These are phyloP conservation scores for Chytriomyces sp. DNA, from an alignment of 192 early-diverging fungal species.

Conservation along the genomic window DNA sequence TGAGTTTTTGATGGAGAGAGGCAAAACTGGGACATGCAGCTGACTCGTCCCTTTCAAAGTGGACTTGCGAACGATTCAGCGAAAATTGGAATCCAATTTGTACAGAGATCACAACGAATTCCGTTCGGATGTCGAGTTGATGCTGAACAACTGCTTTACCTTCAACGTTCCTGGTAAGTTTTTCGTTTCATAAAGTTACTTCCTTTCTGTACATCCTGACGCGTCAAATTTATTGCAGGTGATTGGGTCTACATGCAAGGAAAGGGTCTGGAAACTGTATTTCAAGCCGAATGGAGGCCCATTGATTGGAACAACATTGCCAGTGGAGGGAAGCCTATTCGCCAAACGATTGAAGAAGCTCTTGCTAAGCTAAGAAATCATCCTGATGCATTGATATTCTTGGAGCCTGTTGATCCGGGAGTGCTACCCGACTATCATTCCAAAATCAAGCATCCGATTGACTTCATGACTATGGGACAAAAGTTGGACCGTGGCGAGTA, in stretches of 20 bases:
- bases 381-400: constrained; percentile 42
- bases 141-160: constrained; percentile 70
- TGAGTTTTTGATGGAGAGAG: not conserved
- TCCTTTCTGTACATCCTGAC: not conserved
- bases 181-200: not conserved
- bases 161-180: constrained; percentile 66
- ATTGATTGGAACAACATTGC: constrained; percentile 19
- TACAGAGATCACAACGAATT: constrained; percentile 60
- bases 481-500: constrained; percentile 60
- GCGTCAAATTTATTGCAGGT: constrained; percentile 18
- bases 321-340: not conserved
- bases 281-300: constrained; percentile 38
- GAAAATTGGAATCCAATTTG: constrained; percentile 49
- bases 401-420: constrained; percentile 51
- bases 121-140: constrained; percentile 66
- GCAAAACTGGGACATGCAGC: not conserved
- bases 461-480: constrained; percentile 67
- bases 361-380: constrained; percentile 35
- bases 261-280: constrained; percentile 32
- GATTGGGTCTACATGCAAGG: constrained; percentile 44
- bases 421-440: constrained; percentile 50
- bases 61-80: constrained; percentile 72
- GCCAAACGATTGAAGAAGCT: constrained; percentile 21
- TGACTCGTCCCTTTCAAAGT: constrained; percentile 48
- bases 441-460: constrained; percentile 70